phyloP scores from a whole-genome alignment of 2,329 filamentous ascomycete genomes.

The Claviceps sp. region DNA sequence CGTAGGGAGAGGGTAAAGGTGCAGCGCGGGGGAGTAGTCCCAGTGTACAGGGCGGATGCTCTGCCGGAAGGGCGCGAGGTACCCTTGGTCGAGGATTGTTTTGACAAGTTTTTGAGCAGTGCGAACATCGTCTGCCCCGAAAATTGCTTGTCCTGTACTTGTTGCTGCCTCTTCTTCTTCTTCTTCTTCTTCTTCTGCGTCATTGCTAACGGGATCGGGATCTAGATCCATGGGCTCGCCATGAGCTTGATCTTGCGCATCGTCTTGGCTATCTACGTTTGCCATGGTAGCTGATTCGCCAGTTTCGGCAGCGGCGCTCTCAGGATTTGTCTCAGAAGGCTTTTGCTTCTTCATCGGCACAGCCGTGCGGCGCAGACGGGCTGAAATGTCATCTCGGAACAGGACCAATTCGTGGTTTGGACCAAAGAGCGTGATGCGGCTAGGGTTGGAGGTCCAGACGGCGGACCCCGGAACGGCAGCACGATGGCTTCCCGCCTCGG shows the following conservation, averaged over 20 bases:
- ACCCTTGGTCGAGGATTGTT: slow-evolving; percentile 81
- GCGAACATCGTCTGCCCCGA: slow-evolving; percentile 32
- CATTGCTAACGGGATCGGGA: slow-evolving; percentile 24
- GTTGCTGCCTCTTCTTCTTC: slow-evolving; percentile 2
- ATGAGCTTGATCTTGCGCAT: slow-evolving; percentile 7
- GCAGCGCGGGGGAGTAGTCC: slow-evolving; percentile 67
- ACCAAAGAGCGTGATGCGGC: slow-evolving; percentile 71
- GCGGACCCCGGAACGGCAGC: slow-evolving; percentile 35
- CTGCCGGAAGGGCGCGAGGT: slow-evolving; percentile 77
- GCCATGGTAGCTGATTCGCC: slow-evolving; percentile 11
- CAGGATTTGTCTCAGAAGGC: not conserved
- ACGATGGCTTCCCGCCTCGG: slow-evolving; percentile 46
- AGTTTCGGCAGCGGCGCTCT: slow-evolving; percentile 18
- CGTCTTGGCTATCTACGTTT: slow-evolving; percentile 7
- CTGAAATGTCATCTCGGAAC: slow-evolving; percentile 75
- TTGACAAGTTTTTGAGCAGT: slow-evolving; percentile 71
- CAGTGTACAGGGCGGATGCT: slow-evolving; percentile 70
- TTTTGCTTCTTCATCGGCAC: slow-evolving; percentile 53
- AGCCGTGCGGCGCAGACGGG: slow-evolving; percentile 62
- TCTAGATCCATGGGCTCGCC: slow-evolving; percentile 29
- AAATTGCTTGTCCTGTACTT: slow-evolving; percentile 7
- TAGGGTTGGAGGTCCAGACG: slow-evolving; percentile 81
- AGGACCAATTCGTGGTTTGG: slow-evolving; percentile 77
- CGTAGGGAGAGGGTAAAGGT: slow-evolving; percentile 80
- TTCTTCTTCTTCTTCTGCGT: slow-evolving; percentile 5